Conservation (phyloP, 2,329 filamentous ascomycete species). For the Teratosphaeriaceae sp. region DNA sequence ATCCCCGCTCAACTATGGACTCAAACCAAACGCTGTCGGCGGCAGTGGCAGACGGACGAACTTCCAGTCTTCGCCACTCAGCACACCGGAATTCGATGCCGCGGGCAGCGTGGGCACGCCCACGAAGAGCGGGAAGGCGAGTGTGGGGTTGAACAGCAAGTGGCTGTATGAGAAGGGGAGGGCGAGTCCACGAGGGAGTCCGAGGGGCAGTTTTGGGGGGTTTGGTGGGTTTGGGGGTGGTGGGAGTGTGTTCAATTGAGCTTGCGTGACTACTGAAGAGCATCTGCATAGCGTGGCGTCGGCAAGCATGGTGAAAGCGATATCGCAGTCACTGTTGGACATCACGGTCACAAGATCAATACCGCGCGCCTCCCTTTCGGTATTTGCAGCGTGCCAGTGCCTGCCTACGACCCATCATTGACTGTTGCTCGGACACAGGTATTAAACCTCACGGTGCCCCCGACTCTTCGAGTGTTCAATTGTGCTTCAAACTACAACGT, state of each 20-base stretch:
- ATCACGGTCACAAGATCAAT: too few relatives aligned
- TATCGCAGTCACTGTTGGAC: too few relatives aligned
- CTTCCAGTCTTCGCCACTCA: constrained; percentile 41
- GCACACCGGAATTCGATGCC: constrained; percentile 28
- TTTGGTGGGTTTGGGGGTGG: constrained; percentile 9
- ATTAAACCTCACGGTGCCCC: too few relatives aligned
- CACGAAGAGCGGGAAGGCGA: constrained; percentile 44
- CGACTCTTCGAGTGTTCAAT: too few relatives aligned
- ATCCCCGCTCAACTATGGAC: constrained; percentile 11
- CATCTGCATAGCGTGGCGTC: too few relatives aligned
- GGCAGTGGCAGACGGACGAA: background rate
- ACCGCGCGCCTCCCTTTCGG: too few relatives aligned
- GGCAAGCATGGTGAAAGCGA: too few relatives aligned
- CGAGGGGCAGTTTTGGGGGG: constrained; percentile 6
- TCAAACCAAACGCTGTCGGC: background rate
- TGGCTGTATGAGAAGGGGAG: constrained; percentile 84
- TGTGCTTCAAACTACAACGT: too few relatives aligned
- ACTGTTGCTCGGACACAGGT: too few relatives aligned
- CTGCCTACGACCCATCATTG: too few relatives aligned
- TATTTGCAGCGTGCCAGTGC: too few relatives aligned
- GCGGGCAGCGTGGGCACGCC: constrained; percentile 19
- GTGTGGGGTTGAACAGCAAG: constrained; percentile 78
- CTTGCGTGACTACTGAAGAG: too few relatives aligned
- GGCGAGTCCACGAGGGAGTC: constrained; percentile 48
- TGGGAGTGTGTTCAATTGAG: constrained; percentile 9